A percentile compares a stretch with the other conserved stretches of the same genome.
Evolutionary conservation across 2,329 filamentous ascomycete genomes (phyloP).

Genomic region (Cladosporium phlei): DNA sequence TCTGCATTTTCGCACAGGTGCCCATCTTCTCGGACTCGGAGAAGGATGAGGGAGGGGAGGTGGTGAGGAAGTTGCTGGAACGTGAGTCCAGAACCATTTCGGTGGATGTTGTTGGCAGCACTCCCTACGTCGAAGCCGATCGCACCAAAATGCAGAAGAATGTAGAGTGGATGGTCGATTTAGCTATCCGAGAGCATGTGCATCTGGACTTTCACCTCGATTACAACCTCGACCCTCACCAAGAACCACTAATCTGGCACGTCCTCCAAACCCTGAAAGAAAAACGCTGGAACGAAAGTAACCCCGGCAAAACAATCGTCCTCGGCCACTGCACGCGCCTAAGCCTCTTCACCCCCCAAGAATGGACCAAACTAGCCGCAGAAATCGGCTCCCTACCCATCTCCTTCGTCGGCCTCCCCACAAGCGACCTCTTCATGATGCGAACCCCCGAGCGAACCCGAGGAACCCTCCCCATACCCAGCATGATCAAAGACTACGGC

Average conservation of each 20-base stretch:
- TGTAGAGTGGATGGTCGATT: conserved; percentile 58
- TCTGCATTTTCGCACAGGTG: conserved; percentile 68
- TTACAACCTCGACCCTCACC: conserved; percentile 55
- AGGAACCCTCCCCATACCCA: conserved; percentile 58
- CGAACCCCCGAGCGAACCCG: conserved; percentile 40
- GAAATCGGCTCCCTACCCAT: conserved; percentile 54
- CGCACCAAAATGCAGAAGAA: conserved; percentile 49
- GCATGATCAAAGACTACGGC: conserved; percentile 55
- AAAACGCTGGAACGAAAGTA: conserved; percentile 43
- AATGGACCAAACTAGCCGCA: conserved; percentile 48
- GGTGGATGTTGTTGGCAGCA: conserved; percentile 61
- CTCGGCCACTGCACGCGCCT: conserved; percentile 67
- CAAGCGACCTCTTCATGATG: conserved; percentile 71
- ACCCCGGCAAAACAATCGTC: conserved; percentile 46
- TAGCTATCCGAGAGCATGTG: conserved; percentile 47
- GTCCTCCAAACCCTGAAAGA: conserved; percentile 50
- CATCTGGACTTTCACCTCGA: conserved; percentile 70
- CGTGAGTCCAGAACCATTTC: no score
- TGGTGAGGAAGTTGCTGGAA: conserved; percentile 38
- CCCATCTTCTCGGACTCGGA: conserved; percentile 55
- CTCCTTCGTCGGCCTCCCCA: conserved; percentile 64
- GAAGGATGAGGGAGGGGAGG: conserved; percentile 28
- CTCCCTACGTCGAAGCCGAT: conserved; percentile 63
- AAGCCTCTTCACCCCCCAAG: conserved; percentile 48
- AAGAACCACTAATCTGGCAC: conserved; percentile 50